A percentile compares a stretch with the other conserved stretches of the same genome.
phyloP scores from a whole-genome alignment of 176 grass and related monocot genomes.

The Paspalum vaginatum region DNA sequence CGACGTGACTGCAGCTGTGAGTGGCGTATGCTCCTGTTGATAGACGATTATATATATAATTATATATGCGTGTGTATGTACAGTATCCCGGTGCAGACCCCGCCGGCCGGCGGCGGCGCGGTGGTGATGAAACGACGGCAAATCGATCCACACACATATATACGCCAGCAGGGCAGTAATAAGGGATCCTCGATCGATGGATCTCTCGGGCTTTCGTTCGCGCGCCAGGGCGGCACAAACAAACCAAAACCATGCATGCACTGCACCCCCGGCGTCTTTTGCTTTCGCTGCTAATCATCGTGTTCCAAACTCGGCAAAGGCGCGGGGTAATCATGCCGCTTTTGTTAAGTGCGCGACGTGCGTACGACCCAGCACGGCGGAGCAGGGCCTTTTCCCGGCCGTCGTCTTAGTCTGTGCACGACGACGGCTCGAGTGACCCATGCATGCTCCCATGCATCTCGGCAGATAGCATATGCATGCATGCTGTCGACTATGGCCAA shows the following conservation, averaged over 20 bases:
- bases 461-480: not conserved
- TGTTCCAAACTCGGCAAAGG: constrained; percentile 36
- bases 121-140: too few species aligned
- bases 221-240: constrained; percentile 34
- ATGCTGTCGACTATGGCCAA: too few species aligned
- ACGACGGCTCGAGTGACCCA: not conserved
- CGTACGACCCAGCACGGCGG: constrained; percentile 34
- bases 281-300: constrained; percentile 47
- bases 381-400: not conserved
- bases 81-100: too few species aligned
- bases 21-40: too few species aligned
- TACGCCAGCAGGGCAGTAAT: too few species aligned
- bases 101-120: not conserved
- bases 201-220: not conserved
- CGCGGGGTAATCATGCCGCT: constrained; percentile 53
- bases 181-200: not conserved
- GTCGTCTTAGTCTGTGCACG: constrained; percentile 1
- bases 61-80: too few species aligned
- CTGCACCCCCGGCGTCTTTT: constrained; percentile 2
- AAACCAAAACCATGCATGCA: not conserved
- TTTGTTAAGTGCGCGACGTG: constrained; percentile 44
- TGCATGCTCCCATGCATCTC: not conserved
- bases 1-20: too few species aligned
- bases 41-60: too few species aligned
- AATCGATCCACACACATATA: too few species aligned